Base-by-base conservation (phyloP, 768 basidiomycete genomes). In the Rubroboletus satanas region DNA sequence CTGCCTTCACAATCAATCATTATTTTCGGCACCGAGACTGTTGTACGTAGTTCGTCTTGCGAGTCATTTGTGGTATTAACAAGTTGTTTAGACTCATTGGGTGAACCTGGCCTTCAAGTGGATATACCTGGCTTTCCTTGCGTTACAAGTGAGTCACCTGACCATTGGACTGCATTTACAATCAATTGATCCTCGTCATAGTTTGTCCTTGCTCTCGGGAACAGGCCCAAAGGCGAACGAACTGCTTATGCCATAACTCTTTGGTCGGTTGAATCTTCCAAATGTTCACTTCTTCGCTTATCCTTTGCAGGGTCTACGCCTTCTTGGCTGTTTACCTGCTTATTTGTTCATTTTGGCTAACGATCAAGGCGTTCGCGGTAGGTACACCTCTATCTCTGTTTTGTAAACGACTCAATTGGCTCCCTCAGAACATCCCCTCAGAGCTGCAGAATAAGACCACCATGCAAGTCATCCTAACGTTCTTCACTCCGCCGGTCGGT, bases 191-290 rank as follows among this genome's bases (percentile, higher is more conserved):
- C 14, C 8, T 33, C 37, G 33, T 36, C 15, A 7, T 54, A 83
- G 77, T 88, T 90, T 62, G 78, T 90, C 42, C 75, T 90, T 18
- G 88, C 85, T 15, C 73, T 90, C 21, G 88, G 88, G 29, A 90
- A 90, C 59, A 77, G 93, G 53, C 94, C 93, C 3, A 96, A 96
- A 68, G 94, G 91, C 54, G 94, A 96, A 75, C 80, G 85, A 36
- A 62, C 76, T 31, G 81, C 85, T 14, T 93, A 93, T 65, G 75
- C 81, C 0, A 59, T 81, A 9, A 91, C 90, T 10, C 75, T 93
- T 58, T 89, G 85, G 88, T 86, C 62, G 36, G 78, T 72, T 6
- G 26, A 26, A 12, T 49, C 23, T 28, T 21, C 39, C 17, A 45
- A 21, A 49, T n/a, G 17, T 4, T 44, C 42, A 4, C 18, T 23